Conservation (phyloP, 768 basidiomycete species). For the Lactifluus echinatus region DNA sequence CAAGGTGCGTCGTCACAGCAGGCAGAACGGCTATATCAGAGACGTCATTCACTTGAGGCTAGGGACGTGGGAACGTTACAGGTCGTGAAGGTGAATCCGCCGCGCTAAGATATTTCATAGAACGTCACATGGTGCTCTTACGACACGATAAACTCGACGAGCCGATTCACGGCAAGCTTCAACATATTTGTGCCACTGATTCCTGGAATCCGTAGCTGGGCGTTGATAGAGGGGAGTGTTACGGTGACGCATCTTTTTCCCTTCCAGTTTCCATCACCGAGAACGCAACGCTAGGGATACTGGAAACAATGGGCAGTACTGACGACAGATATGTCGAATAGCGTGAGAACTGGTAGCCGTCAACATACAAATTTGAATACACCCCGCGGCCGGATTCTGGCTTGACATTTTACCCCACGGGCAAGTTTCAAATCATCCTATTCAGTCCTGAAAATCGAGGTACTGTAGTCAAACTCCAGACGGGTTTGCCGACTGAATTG, state of each 20-base stretch:
- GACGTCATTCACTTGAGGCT: neutral
- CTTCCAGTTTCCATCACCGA: neutral
- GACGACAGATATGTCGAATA: neutral
- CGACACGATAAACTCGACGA: slow-evolving; percentile 5
- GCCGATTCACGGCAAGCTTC: slow-evolving; percentile 5
- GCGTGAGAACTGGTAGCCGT: neutral
- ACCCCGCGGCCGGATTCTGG: slow-evolving; percentile 5
- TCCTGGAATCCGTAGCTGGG: neutral
- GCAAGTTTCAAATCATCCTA: no score
- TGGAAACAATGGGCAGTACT: no score
- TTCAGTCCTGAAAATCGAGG: no score
- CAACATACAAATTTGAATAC: slow-evolving; percentile 8
- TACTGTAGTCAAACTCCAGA: no score
- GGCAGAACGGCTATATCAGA: neutral
- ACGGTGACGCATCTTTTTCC: neutral
- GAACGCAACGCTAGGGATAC: neutral
- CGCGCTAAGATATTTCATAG: neutral
- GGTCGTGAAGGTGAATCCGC: neutral
- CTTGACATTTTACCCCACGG: no score
- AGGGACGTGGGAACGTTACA: neutral
- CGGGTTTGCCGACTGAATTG: no score
- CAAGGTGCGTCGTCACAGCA: neutral
- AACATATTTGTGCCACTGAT: neutral
- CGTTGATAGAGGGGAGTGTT: neutral
- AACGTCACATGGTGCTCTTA: neutral